Conservation (phyloP, 2,329 filamentous ascomycete species). For the Aspergillus novofumigatus region DNA sequence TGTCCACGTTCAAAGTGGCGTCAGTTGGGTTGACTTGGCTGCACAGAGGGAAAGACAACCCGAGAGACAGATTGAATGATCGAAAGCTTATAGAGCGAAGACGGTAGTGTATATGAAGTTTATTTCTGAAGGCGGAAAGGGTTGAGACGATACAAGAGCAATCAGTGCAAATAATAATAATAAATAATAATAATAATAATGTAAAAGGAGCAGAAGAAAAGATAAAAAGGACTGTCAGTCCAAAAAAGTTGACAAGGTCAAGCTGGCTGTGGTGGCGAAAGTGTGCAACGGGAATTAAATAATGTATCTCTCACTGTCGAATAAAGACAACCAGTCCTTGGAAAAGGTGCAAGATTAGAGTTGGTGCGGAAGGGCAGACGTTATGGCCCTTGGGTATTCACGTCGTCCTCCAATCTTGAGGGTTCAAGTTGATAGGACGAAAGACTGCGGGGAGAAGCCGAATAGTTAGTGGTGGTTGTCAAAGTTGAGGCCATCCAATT, state of each 20-base stretch:
- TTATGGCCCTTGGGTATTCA: constrained; percentile 7
- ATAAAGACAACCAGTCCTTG: not conserved
- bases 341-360: constrained; percentile 8
- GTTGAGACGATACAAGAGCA: not conserved
- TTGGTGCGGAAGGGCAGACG: constrained; percentile 4
- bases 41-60: not conserved
- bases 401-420: constrained; percentile 4
- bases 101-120: not conserved
- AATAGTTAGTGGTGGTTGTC: not conserved
- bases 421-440: not conserved
- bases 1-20: not conserved
- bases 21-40: not conserved
- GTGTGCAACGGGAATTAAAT: not conserved
- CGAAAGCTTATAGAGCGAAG: not conserved
- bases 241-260: constrained; percentile 2
- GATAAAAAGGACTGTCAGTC: not conserved
- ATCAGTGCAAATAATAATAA: constrained; percentile 2
- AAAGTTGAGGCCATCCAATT: not conserved
- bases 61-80: constrained; percentile 7
- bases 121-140: not conserved
- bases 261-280: not conserved
- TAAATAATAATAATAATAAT: constrained; percentile 2
- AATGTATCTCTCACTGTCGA: not conserved
- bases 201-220: constrained; percentile 4
- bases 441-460: not conserved